Percentiles rank a stretch among this genome's conserved stretches.
Conservation (phyloP, 805 yeast genomes). For the Hanseniaspora taiwanica region DNA sequence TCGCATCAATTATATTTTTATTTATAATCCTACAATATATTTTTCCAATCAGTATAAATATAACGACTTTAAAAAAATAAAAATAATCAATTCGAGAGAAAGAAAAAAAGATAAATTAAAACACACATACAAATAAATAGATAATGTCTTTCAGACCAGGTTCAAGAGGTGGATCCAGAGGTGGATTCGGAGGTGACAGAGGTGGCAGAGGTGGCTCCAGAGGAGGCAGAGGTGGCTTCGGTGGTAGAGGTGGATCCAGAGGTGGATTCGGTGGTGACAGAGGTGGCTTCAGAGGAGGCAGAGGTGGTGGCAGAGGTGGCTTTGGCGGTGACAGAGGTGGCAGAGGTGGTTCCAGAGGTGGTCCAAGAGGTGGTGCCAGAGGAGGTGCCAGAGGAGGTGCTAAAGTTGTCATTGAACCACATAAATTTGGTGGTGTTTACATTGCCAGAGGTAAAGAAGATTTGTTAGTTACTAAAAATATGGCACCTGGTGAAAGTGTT, state of each 20-base stretch:
- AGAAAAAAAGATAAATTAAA: not conserved
- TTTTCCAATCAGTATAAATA: not conserved
- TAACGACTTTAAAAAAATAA: not conserved
- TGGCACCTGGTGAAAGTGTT: conserved; percentile 97
- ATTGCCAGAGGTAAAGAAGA: conserved; percentile 99
- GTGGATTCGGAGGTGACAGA: conserved; percentile 32
- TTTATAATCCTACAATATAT: not conserved
- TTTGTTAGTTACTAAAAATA: conserved; percentile 89
- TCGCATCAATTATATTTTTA: not conserved
- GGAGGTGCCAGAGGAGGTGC: conserved; percentile 89
- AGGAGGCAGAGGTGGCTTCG: conserved; percentile 22
- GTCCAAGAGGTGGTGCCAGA: conserved; percentile 57
- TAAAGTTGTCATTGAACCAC: conserved; percentile 95
- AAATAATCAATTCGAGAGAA: not conserved
- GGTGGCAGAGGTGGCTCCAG: conserved; percentile 29
- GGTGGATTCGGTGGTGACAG: conserved; percentile 41
- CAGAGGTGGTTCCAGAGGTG: conserved; percentile 35
- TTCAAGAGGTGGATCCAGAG: conserved; percentile 43
- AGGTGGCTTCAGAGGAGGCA: conserved; percentile 37
- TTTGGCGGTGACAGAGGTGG: conserved; percentile 49
- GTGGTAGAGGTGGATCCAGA: conserved; percentile 31
- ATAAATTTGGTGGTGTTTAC: conserved; percentile 97
- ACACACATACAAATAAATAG: conserved; percentile 3
- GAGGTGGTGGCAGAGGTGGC: conserved; percentile 42
- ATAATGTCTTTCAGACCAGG: conserved; percentile 72